phyloP scores from a whole-genome alignment of 768 basidiomycete species.

The Rubroboletus pulcherrimus region DNA sequence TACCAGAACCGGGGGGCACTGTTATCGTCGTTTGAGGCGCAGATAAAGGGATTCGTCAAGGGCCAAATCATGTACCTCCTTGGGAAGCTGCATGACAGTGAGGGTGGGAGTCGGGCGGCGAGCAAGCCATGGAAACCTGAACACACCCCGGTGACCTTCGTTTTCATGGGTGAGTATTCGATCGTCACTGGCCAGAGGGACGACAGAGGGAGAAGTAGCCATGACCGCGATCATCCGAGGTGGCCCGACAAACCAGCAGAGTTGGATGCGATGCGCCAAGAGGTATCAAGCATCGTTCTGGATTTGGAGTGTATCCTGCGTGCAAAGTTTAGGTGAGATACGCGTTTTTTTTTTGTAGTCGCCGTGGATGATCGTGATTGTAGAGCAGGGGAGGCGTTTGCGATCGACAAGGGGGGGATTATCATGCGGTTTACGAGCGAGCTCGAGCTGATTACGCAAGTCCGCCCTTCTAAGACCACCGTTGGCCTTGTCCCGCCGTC shows the following conservation, averaged over 20 bases:
- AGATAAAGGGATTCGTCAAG: constrained; percentile 22
- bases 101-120: background rate
- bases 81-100: constrained; percentile 8
- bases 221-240: background rate
- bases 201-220: background rate
- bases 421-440: constrained; percentile 24
- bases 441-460: constrained; percentile 19
- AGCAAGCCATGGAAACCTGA: background rate
- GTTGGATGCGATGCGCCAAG: constrained; percentile 16
- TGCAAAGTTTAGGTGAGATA: constrained; percentile 20
- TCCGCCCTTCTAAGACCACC: constrained; percentile 5
- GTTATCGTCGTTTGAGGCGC: constrained; percentile 12
- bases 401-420: constrained; percentile 20
- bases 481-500: background rate
- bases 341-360: background rate
- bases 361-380: background rate
- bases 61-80: constrained; percentile 23
- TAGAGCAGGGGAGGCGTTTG: constrained; percentile 19
- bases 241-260: background rate
- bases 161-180: constrained; percentile 28
- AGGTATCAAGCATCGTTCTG: constrained; percentile 13
- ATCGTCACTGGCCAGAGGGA: constrained; percentile 13
- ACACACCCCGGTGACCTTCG: constrained; percentile 10
- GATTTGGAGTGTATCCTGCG: constrained; percentile 12
- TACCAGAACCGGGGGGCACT: constrained; percentile 21